Evolutionary conservation across 768 basidiomycete species (phyloP), one percentile per base, ranked within the genome.

Genomic region (Agaricus sinodeliciosus): DNA sequence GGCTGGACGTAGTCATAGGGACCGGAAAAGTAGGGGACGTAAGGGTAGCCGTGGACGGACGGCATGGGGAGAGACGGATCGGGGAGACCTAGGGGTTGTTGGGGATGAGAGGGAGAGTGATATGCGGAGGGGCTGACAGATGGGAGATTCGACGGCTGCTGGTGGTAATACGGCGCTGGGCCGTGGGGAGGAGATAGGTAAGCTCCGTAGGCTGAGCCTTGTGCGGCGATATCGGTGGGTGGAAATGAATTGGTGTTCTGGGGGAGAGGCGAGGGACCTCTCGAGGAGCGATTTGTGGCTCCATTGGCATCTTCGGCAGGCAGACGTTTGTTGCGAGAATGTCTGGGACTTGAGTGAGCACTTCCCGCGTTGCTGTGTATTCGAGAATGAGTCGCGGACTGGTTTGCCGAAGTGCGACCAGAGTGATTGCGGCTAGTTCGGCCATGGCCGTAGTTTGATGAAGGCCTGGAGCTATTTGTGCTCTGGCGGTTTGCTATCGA

Each of bases 311-410:
- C 45, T 34, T 28, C 45, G 41, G 49, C 34, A 0, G 73, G 74
- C 41, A 80, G 59, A 15, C 72, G 65, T 54, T 70, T 67, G 18
- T 69, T 72, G 55, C 74, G 56, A 3, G 54, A 48, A 11, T 56
- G 55, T 19, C 58, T 53, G 15, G 63, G 63, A 40, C 63, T 63
- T 15, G 58, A 61, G 12, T 58, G 62, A 2, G 55, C 64, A 62
- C 58, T 72, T 58, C 46, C 66, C 62, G 59, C 61, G 41, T 62
- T 68, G 60, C 70, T 75, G n/a, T 72, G 76, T 11, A 66, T 63
- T 35, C 69, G 55, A 16, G 60, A 62, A 26, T 61, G 61, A 15
- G 74, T 65, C 48, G 61, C 57, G 40, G 63, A 67, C 6, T 61
- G 65, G 9, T 62, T 50, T 18, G 55, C 59, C 15, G 67, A 69